A percentile compares a stretch with the other conserved stretches of the same genome.
These are phyloP conservation scores for Eimeria maxima DNA, from an alignment of 169 alveolate genomes.

Conservation along the genomic window DNA sequence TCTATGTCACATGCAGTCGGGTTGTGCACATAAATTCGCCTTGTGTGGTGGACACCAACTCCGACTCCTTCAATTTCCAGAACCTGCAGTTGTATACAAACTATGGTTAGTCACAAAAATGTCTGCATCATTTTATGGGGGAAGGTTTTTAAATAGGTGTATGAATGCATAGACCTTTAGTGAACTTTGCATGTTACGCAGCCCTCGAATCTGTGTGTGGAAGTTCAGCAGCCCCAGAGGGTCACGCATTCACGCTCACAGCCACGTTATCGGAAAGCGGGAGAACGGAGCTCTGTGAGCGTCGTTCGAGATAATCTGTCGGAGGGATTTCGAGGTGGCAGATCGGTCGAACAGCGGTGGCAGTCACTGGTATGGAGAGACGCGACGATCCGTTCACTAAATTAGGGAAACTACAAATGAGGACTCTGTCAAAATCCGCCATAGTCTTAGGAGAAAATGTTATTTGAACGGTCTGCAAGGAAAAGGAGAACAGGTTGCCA, in stretches of 20 bases:
- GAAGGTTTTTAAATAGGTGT: not conserved
- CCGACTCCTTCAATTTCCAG: conserved; percentile 95
- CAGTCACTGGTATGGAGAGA: conserved; percentile 66
- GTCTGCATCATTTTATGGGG: too few relatives aligned
- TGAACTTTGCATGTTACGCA: not conserved
- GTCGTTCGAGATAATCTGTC: conserved; percentile 79
- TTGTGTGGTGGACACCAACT: conserved; percentile 93
- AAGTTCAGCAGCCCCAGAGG: not conserved
- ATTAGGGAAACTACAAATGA: conserved; percentile 75
- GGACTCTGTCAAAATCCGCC: conserved; percentile 77
- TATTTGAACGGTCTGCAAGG: conserved; percentile 67
- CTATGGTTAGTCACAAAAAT: not conserved
- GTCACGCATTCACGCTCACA: conserved; percentile 1
- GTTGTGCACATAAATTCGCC: conserved; percentile 95
- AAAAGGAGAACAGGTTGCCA: not conserved
- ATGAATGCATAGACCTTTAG: not conserved
- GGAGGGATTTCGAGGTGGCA: conserved; percentile 95
- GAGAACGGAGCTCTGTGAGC: conserved; percentile 38
- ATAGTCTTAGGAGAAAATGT: conserved; percentile 85
- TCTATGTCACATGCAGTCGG: conserved; percentile 96
- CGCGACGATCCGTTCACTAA: conserved; percentile 75
- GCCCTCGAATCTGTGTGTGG: not conserved
- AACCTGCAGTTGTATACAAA: conserved; percentile 86
- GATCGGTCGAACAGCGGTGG: conserved; percentile 91
- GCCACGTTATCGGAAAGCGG: conserved; percentile 39